phyloP scores from a whole-genome alignment of 108 stramenopile genomes.

The Cyclotella choctawhatcheeana region DNA sequence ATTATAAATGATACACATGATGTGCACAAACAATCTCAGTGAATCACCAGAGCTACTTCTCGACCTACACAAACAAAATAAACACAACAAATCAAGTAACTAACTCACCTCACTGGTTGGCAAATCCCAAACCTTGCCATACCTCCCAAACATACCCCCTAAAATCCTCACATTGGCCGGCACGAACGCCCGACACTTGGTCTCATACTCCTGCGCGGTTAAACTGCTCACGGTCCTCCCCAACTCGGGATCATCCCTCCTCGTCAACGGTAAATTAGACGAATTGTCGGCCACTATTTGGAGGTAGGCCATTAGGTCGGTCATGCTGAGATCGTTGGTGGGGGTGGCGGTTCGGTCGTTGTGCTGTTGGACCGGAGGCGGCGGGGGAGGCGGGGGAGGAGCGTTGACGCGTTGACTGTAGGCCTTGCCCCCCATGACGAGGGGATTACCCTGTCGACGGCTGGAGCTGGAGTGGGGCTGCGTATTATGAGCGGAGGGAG shows the following conservation, averaged over 20 bases:
- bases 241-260: slow-evolving; percentile 86
- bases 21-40: no score
- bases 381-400: not conserved
- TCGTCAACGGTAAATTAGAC: slow-evolving; percentile 78
- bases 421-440: not conserved
- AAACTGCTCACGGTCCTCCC: slow-evolving; percentile 63
- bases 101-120: slow-evolving; percentile 73
- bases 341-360: not conserved
- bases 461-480: not conserved
- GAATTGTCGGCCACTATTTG: slow-evolving; percentile 86
- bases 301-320: slow-evolving; percentile 88
- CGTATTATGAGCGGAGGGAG: not conserved
- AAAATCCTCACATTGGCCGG: slow-evolving; percentile 85
- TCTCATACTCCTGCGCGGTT: slow-evolving; percentile 79
- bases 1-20: no score
- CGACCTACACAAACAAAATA: no score
- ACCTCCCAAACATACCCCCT: slow-evolving; percentile 72
- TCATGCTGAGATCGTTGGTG: slow-evolving; percentile 77
- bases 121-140: slow-evolving; percentile 82
- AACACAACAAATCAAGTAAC: no score
- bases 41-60: no score
- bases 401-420: not conserved
- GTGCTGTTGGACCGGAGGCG: not conserved
- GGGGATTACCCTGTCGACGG: slow-evolving; percentile 3
- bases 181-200: slow-evolving; percentile 81